phyloP scores from a whole-genome alignment of 257 asterid genomes.

The Gentiana macrophylla region DNA sequence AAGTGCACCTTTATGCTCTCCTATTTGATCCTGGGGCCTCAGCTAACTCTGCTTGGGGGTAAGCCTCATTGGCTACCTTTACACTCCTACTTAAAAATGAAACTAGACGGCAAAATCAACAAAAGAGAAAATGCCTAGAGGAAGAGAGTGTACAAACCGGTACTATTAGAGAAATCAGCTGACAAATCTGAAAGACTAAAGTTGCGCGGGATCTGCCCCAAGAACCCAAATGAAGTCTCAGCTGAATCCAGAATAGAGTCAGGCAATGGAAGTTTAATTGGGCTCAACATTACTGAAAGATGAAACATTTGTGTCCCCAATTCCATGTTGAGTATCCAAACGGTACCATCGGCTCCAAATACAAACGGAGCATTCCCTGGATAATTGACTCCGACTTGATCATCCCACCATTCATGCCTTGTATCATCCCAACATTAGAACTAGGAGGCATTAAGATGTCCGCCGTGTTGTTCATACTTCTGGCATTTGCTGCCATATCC shows the following conservation, averaged over 20 bases:
- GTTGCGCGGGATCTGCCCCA: conserved; percentile 86
- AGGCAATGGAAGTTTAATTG: conserved; percentile 36
- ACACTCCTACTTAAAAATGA: neutral
- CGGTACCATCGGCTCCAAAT: conserved; percentile 47
- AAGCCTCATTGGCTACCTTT: too few species aligned
- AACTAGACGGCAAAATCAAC: neutral
- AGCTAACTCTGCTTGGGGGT: too few species aligned
- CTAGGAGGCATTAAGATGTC: conserved; percentile 43
- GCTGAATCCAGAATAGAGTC: conserved; percentile 46
- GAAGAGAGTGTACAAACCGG: conserved; percentile 33
- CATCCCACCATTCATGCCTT: conserved; percentile 46
- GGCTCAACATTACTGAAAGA: conserved; percentile 53
- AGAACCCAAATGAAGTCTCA: conserved; percentile 42
- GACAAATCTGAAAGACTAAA: conserved; percentile 86
- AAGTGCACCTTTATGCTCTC: too few species aligned
- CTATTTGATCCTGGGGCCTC: too few species aligned
- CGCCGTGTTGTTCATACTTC: conserved; percentile 32
- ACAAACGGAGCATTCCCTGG: conserved; percentile 34
- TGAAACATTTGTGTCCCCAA: conserved; percentile 52
- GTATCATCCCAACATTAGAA: conserved; percentile 40
- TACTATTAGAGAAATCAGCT: conserved; percentile 65
- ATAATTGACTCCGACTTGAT: conserved; percentile 46
- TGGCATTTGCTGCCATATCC: conserved; percentile 29
- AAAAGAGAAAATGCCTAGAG: neutral
- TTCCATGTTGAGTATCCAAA: conserved; percentile 44